Conservation (phyloP, 1,139 yeast species). For the Saccharomyces hybrid region DNA sequence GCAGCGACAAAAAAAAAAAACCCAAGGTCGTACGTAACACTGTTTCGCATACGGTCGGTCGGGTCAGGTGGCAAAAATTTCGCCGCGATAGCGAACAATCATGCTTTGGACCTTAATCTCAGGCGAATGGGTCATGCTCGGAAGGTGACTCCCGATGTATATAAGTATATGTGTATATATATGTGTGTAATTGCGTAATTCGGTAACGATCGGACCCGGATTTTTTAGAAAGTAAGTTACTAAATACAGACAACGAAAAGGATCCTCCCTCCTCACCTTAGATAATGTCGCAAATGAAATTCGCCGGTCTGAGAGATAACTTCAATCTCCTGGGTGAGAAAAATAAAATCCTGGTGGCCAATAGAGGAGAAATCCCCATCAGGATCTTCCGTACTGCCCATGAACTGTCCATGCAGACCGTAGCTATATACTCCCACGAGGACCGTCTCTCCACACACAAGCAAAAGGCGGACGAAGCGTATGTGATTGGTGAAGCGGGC, state of each 20-base stretch:
- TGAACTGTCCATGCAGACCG: conserved; percentile 93
- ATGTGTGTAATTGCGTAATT: neutral
- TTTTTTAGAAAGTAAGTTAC: neutral
- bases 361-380: conserved; percentile 87
- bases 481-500: conserved; percentile 82
- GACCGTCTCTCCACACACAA: conserved; percentile 92
- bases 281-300: conserved; percentile 9
- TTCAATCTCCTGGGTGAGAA: conserved; percentile 36
- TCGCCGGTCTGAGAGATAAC: conserved; percentile 42
- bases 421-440: conserved; percentile 92
- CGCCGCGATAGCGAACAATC: neutral
- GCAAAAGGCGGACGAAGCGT: conserved; percentile 83
- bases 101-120: neutral
- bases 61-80: neutral
- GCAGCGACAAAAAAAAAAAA: neutral
- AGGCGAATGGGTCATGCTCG: neutral
- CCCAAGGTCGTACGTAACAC: too few species aligned
- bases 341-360: conserved; percentile 79
- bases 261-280: neutral
- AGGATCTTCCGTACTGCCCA: conserved; percentile 93
- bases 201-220: neutral
- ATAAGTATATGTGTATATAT: neutral
- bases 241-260: neutral
- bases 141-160: neutral
- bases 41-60: neutral